A percentile compares a stretch with the other conserved stretches of the same genome.
Conservation (phyloP, 2,329 filamentous ascomycete species). For the Diplodia sapinea region DNA sequence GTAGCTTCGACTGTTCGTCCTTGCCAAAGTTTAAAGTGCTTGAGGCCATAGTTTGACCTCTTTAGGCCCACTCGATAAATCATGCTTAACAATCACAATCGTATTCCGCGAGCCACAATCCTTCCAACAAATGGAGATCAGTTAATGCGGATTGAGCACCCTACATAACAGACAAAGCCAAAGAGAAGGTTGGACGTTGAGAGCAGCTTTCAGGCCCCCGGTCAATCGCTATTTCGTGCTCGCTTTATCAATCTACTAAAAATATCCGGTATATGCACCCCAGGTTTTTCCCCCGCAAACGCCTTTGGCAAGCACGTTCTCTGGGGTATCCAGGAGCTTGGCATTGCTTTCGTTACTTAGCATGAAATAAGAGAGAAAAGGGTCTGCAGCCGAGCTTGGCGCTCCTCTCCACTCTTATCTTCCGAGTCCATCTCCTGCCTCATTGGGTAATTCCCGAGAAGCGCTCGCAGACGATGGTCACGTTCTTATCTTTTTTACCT, state of each 20-base stretch:
- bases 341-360: neutral
- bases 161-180: neutral
- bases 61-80: no score
- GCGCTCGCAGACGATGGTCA: neutral
- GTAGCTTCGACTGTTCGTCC: no score
- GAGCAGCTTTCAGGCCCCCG: neutral
- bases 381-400: neutral
- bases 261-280: neutral
- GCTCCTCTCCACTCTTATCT: neutral
- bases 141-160: neutral
- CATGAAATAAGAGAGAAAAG: neutral
- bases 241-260: neutral
- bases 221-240: neutral
- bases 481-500: neutral
- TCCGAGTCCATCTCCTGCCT: neutral
- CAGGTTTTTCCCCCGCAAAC: neutral
- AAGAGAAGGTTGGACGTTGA: neutral
- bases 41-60: no score
- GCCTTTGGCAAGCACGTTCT: neutral
- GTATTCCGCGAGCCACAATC: neutral
- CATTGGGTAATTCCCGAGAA: neutral
- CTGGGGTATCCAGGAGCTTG: neutral
- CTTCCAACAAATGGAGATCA: neutral
- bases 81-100: no score
- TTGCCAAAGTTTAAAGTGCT: no score